These are phyloP conservation scores for Solanum medicagineum DNA, from an alignment of 257 asterid species.

Conservation along the genomic window DNA sequence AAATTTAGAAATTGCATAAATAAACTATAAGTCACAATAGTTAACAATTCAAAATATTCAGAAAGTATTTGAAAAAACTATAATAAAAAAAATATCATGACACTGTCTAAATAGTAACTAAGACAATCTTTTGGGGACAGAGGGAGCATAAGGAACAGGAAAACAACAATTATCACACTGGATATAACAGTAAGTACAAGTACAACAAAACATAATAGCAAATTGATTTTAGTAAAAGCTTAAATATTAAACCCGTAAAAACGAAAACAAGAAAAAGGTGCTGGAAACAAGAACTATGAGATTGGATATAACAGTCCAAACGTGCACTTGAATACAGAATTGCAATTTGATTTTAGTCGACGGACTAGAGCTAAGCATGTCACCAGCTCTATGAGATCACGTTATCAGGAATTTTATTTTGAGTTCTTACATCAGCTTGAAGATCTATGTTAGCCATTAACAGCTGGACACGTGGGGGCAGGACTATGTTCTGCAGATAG, in stretches of 20 bases:
- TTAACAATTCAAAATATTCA: background rate
- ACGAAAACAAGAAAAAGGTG: background rate
- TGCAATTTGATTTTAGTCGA: background rate
- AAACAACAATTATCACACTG: background rate
- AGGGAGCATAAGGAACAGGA: background rate
- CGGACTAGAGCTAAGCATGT: background rate
- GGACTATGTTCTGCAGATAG: background rate
- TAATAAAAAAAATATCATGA: background rate
- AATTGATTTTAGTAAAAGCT: background rate
- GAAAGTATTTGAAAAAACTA: background rate
- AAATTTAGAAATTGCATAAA: background rate
- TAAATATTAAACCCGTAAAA: background rate
- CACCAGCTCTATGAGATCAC: background rate
- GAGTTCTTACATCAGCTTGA: background rate
- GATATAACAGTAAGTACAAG: background rate
- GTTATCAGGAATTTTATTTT: background rate
- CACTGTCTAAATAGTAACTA: background rate
- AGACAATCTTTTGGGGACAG: background rate
- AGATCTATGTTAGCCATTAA: background rate
- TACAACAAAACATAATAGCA: background rate
- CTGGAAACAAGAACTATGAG: background rate
- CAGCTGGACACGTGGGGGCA: background rate
- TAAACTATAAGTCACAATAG: background rate
- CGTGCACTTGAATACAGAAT: background rate
- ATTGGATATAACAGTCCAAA: background rate